phyloP scores from a whole-genome alignment of 2,329 filamentous ascomycete species.

The Penicillium sp. region DNA sequence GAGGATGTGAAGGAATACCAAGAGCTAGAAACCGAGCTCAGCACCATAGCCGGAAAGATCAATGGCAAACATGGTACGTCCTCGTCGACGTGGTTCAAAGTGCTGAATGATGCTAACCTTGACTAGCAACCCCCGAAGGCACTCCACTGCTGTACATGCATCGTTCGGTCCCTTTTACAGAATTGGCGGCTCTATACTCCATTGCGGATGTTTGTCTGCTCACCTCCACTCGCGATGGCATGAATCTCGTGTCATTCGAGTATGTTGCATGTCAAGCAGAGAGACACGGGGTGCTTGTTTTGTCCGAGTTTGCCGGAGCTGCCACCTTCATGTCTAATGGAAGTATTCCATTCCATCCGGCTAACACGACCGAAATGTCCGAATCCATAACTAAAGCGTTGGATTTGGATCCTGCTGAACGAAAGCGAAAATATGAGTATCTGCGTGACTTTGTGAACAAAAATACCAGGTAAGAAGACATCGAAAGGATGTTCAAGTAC shows the following conservation, averaged over 20 bases:
- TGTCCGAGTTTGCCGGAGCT: constrained; percentile 95
- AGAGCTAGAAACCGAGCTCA: constrained; percentile 86
- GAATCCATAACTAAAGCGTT: constrained; percentile 85
- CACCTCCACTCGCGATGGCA: constrained; percentile 88
- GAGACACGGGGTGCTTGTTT: constrained; percentile 85
- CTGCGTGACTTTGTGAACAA: constrained; percentile 88
- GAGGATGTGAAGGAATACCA: constrained; percentile 95
- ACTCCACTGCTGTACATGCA: constrained; percentile 97
- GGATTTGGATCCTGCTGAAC: constrained; percentile 82
- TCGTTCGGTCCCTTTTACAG: constrained; percentile 88
- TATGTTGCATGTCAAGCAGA: constrained; percentile 91
- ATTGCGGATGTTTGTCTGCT: constrained; percentile 87
- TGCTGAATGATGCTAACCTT: neutral
- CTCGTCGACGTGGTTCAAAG: neutral
- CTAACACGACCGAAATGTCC: constrained; percentile 90
- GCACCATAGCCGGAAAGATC: constrained; percentile 89
- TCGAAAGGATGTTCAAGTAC: too few species aligned
- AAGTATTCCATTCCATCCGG: constrained; percentile 88
- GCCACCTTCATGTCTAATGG: constrained; percentile 82
- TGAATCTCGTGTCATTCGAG: constrained; percentile 97
- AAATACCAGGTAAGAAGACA: constrained; percentile 70
- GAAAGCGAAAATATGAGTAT: constrained; percentile 79
- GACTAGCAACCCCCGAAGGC: constrained; percentile 80
- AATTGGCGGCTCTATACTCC: constrained; percentile 89
- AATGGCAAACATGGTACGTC: constrained; percentile 79